phyloP scores from a whole-genome alignment of 106 monocot genomes.

The Apostasia ramifera region DNA sequence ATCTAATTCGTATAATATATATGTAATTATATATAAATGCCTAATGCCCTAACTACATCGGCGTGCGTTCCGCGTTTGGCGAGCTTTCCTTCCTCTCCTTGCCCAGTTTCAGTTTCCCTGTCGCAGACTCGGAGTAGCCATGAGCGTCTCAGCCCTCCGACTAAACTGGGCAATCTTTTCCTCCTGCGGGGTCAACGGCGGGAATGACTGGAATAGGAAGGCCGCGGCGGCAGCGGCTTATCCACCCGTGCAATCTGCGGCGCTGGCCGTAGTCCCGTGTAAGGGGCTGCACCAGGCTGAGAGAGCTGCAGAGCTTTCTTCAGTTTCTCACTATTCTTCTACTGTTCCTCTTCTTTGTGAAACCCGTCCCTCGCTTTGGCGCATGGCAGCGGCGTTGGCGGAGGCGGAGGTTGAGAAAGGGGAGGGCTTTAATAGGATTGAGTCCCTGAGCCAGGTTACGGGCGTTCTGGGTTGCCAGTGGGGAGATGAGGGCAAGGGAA shows the following conservation, averaged over 20 bases:
- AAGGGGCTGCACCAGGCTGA: neutral
- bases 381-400: conserved; percentile 9
- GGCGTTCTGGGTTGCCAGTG: conserved; percentile 81
- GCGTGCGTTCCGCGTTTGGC: too few relatives aligned
- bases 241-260: too few relatives aligned
- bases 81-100: too few relatives aligned
- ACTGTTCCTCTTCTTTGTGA: neutral
- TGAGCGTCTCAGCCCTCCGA: conserved; percentile 11
- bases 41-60: too few relatives aligned
- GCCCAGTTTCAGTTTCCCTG: too few relatives aligned
- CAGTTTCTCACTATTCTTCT: neutral
- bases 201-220: neutral
- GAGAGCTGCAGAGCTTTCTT: neutral
- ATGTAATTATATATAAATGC: too few relatives aligned
- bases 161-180: conserved; percentile 4
- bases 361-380: conserved; percentile 5
- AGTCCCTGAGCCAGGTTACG: conserved; percentile 69
- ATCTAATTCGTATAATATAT: too few relatives aligned
- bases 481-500: conserved; percentile 89
- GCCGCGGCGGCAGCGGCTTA: neutral
- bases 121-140: neutral
- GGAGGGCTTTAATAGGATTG: conserved; percentile 28
- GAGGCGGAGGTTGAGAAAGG: conserved; percentile 16
- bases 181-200: neutral
- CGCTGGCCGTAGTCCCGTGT: neutral